A percentile compares a stretch with the other conserved stretches of the same genome.
phyloP scores from a whole-genome alignment of 1,139 yeast genomes.

The Geotrichum klebahnii region DNA sequence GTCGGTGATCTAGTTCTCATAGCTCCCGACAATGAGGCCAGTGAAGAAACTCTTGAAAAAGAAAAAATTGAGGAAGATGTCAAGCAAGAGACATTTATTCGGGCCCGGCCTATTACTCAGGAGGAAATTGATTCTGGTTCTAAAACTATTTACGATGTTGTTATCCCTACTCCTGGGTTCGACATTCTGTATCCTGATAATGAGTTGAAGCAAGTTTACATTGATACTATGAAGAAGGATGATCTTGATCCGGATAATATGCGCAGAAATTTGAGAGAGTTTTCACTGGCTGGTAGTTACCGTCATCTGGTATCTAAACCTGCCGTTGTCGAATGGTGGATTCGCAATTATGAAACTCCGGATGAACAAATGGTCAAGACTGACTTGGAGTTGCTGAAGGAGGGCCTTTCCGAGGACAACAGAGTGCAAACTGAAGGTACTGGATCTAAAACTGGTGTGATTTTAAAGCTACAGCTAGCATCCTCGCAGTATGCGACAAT shows the following conservation, averaged over 20 bases:
- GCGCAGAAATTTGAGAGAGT: conserved; percentile 81
- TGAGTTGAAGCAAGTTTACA: conserved; percentile 60
- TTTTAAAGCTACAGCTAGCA: conserved; percentile 72
- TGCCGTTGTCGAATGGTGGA: conserved; percentile 55
- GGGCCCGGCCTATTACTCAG: conserved; percentile 67
- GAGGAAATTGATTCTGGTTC: conserved; percentile 62
- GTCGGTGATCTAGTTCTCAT: conserved; percentile 79
- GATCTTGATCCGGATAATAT: conserved; percentile 78
- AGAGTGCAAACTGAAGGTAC: conserved; percentile 29
- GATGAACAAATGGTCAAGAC: conserved; percentile 73
- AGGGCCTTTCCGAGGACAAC: conserved; percentile 34
- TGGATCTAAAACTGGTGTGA: conserved; percentile 62
- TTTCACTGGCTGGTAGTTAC: conserved; percentile 88
- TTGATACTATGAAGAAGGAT: conserved; percentile 71
- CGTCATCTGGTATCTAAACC: conserved; percentile 73
- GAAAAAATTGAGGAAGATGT: conserved; percentile 63
- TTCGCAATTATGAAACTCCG: conserved; percentile 58
- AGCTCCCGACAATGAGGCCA: conserved; percentile 21
- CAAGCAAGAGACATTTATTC: conserved; percentile 48
- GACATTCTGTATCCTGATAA: conserved; percentile 80
- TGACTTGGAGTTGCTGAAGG: conserved; percentile 64
- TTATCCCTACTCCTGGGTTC: conserved; percentile 91
- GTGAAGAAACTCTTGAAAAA: conserved; percentile 33
- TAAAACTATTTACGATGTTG: conserved; percentile 74
- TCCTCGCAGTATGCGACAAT: conserved; percentile 94